Evolutionary conservation across 345 rosid species (phyloP).

Genomic region (Eucalyptus polyanthemos): DNA sequence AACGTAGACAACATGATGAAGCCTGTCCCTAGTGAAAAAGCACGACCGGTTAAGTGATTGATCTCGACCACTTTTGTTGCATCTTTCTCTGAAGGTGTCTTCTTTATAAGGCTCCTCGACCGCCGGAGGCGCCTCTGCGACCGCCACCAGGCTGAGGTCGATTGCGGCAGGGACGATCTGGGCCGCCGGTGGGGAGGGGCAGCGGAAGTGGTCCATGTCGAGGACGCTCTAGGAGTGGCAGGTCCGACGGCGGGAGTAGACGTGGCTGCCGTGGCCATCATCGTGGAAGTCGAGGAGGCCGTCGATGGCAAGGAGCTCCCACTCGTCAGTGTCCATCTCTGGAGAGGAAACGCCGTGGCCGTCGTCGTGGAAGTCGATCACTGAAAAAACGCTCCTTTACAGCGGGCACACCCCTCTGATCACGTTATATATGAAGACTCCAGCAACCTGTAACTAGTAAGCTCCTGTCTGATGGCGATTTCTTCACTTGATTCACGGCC

Average conservation of each 20-base stretch:
- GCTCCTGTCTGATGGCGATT: background rate
- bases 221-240: background rate
- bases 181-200: too few species aligned
- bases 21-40: too few species aligned
- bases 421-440: background rate
- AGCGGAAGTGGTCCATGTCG: too few species aligned
- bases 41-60: too few species aligned
- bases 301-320: conserved; percentile 63
- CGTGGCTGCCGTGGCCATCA: conserved; percentile 9
- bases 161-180: too few species aligned
- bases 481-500: background rate
- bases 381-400: background rate
- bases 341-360: background rate
- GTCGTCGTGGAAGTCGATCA: too few species aligned
- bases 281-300: conserved; percentile 30
- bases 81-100: too few species aligned
- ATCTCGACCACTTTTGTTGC: too few species aligned
- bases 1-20: too few species aligned
- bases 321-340: conserved; percentile 69
- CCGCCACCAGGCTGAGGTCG: too few species aligned
- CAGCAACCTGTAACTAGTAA: background rate
- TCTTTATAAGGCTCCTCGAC: too few species aligned
- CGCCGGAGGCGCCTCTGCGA: too few species aligned
- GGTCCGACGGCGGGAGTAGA: conserved; percentile 8
- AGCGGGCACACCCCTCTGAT: background rate